Evolutionary conservation across 768 basidiomycete genomes (phyloP).

Genomic region (Guyanaporus albipodus): DNA sequence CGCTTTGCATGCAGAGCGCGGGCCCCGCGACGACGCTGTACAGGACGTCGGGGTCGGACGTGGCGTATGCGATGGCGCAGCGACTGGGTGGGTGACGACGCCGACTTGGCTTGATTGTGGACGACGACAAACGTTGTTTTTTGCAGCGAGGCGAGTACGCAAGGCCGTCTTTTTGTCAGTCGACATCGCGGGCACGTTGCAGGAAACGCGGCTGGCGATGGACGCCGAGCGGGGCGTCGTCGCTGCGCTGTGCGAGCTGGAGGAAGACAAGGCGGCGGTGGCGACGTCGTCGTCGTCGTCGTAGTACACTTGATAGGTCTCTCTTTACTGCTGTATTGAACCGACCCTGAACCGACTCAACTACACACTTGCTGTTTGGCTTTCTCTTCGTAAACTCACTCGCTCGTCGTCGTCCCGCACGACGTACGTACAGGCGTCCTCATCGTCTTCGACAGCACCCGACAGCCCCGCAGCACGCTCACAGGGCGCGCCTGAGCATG

Average conservation of each 20-base stretch:
- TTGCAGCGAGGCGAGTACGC: slow-evolving; percentile 56
- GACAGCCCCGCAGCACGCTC: no score
- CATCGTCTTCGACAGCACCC: neutral
- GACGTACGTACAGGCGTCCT: slow-evolving; percentile 9
- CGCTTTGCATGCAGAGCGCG: neutral
- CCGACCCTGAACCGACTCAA: slow-evolving; percentile 30
- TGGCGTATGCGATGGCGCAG: slow-evolving; percentile 70
- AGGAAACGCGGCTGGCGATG: slow-evolving; percentile 45
- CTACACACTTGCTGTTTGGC: no score
- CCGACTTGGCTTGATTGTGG: neutral
- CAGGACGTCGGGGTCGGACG: slow-evolving; percentile 57
- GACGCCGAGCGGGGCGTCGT: slow-evolving; percentile 63
- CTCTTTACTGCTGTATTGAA: neutral
- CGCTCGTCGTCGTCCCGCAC: slow-evolving; percentile 4
- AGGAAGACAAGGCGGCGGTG: no score
- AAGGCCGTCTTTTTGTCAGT: slow-evolving; percentile 73
- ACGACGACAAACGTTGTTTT: no score
- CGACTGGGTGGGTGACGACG: slow-evolving; percentile 58
- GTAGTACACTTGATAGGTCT: neutral
- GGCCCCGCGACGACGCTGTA: slow-evolving; percentile 59
- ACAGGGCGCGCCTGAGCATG: slow-evolving; percentile 39
- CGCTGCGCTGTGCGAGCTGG: slow-evolving; percentile 38
- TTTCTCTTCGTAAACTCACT: no score
- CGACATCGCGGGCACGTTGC: slow-evolving; percentile 50
- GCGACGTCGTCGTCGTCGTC: neutral